A percentile compares a stretch with the other conserved stretches of the same genome.
These are phyloP conservation scores for Vaccinium myrtillus DNA, from an alignment of 148 eudicot genomes.

Conservation along the genomic window DNA sequence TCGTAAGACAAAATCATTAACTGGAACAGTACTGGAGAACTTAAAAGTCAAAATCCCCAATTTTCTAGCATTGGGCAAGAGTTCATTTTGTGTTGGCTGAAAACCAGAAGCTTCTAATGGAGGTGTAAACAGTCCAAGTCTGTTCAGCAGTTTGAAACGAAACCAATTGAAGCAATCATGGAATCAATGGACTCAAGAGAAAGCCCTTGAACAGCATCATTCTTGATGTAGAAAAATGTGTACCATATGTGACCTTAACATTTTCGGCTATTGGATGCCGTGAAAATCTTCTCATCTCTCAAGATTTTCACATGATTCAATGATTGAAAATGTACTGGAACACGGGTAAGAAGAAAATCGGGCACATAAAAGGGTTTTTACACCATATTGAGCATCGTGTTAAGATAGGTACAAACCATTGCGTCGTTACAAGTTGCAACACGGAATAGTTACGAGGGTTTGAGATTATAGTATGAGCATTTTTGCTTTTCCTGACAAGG, in stretches of 20 bases:
- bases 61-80: not conserved
- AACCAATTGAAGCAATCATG: slow-evolving; percentile 12
- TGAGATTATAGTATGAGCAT: not conserved
- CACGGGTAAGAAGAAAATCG: not conserved
- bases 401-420: not conserved
- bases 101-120: slow-evolving; percentile 18
- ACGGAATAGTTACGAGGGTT: not conserved
- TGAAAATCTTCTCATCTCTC: not conserved
- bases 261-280: not conserved
- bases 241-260: not conserved
- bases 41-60: not conserved
- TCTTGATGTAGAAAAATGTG: not conserved
- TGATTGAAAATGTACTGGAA: not conserved
- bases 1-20: not conserved
- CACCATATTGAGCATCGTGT: not conserved
- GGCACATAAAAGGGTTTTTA: not conserved
- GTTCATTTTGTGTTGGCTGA: not conserved
- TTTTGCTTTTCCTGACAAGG: not conserved
- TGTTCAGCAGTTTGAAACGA: not conserved
- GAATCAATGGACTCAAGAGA: not conserved
- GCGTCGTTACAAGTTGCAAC: no score
- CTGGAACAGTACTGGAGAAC: not conserved
- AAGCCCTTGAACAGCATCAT: slow-evolving; percentile 12
- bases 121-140: slow-evolving; percentile 8
- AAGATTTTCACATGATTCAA: not conserved